These are phyloP conservation scores for Candida berthetii DNA, from an alignment of 805 yeast genomes.

Conservation along the genomic window DNA sequence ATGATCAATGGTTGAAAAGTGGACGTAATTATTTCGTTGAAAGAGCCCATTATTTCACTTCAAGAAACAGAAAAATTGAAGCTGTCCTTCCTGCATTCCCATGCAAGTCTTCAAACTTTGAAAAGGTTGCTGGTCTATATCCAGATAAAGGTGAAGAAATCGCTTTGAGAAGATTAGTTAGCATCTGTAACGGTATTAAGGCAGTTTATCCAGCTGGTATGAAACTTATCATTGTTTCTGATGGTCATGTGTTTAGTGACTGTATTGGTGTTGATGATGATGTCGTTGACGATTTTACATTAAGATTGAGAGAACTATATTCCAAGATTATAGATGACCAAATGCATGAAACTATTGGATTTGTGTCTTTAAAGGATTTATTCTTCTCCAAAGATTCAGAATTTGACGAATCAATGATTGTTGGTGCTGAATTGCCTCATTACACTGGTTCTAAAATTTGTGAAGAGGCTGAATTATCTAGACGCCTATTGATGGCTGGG, in stretches of 20 bases:
- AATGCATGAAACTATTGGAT: slow-evolving; percentile 26
- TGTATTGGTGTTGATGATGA: slow-evolving; percentile 58
- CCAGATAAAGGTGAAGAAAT: slow-evolving; percentile 53
- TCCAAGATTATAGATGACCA: slow-evolving; percentile 25
- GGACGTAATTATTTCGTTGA: slow-evolving; percentile 38
- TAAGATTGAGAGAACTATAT: slow-evolving; percentile 37
- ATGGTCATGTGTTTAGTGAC: slow-evolving; percentile 62
- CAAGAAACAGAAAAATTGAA: slow-evolving; percentile 40
- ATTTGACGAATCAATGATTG: slow-evolving; percentile 23
- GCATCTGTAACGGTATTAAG: slow-evolving; percentile 22
- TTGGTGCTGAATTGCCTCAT: slow-evolving; percentile 24
- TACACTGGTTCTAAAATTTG: slow-evolving; percentile 33
- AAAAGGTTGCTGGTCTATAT: slow-evolving; percentile 39
- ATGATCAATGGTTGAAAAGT: slow-evolving; percentile 43
- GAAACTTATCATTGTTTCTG: slow-evolving; percentile 51
- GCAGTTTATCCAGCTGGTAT: slow-evolving; percentile 50
- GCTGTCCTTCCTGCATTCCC: slow-evolving; percentile 62
- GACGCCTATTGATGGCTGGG: slow-evolving; percentile 36
- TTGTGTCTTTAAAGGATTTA: slow-evolving; percentile 34
- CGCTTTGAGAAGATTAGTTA: slow-evolving; percentile 31
- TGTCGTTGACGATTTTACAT: slow-evolving; percentile 42
- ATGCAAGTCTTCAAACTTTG: slow-evolving; percentile 52
- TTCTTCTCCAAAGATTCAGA: slow-evolving; percentile 25
- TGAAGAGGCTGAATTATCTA: slow-evolving; percentile 29
- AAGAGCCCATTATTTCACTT: slow-evolving; percentile 40